Evolutionary conservation across 345 rosid genomes (phyloP).

Genomic region (Angophora floribunda): DNA sequence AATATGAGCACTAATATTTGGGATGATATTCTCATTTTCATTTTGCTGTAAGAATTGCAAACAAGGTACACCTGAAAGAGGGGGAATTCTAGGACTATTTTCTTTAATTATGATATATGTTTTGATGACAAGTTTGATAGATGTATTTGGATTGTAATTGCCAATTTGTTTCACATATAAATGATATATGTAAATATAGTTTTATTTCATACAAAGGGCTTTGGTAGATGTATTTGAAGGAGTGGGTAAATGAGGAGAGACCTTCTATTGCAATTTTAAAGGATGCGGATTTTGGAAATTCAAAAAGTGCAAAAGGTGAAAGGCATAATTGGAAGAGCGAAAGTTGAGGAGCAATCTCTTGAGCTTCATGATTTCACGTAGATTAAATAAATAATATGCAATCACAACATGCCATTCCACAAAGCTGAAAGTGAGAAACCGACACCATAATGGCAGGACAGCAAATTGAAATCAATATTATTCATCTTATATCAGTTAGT

Average conservation of each 20-base stretch:
- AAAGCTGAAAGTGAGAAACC: not conserved
- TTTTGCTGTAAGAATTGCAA: not conserved
- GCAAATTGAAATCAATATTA: not conserved
- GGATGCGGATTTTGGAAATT: not conserved
- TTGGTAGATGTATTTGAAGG: not conserved
- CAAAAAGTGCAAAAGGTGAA: rapidly evolving
- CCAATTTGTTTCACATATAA: not conserved
- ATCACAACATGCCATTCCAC: not conserved
- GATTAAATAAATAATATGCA: not conserved
- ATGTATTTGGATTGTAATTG: not conserved
- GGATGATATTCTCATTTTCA: not conserved
- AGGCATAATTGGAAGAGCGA: not conserved
- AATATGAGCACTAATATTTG: not conserved
- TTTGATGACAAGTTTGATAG: not conserved
- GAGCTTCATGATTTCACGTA: rapidly evolving
- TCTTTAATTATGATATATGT: not conserved
- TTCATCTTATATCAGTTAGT: rapidly evolving
- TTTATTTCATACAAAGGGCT: not conserved
- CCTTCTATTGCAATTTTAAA: not conserved
- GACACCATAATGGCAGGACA: not conserved
- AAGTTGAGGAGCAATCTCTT: rapidly evolving
- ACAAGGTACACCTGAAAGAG: not conserved
- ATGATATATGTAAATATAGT: not conserved
- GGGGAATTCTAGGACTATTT: rapidly evolving
- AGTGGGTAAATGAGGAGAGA: not conserved